These are phyloP conservation scores for Cladosporium sp. DNA, from an alignment of 2,329 filamentous ascomycete species.

Conservation along the genomic window DNA sequence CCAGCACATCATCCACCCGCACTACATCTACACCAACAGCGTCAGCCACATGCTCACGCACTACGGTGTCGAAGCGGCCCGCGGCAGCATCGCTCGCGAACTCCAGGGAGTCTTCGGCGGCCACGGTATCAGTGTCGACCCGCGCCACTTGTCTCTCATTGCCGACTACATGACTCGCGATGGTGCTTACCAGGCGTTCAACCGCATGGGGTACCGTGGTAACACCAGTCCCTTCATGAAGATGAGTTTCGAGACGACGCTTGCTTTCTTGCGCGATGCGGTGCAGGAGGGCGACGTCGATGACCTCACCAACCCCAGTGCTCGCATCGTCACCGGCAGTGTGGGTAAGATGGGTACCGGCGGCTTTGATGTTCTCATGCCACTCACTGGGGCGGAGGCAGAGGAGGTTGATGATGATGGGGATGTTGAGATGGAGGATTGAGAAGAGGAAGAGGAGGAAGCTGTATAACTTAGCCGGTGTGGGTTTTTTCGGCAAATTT, in stretches of 20 bases:
- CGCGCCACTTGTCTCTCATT: conserved; percentile 89
- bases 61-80: conserved; percentile 92
- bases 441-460: background rate
- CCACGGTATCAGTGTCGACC: conserved; percentile 90
- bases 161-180: conserved; percentile 97
- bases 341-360: conserved; percentile 83
- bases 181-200: conserved; percentile 87
- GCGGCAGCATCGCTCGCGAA: conserved; percentile 81
- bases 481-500: background rate
- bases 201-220: conserved; percentile 78
- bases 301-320: conserved; percentile 77
- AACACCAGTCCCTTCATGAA: conserved; percentile 92
- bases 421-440: conserved; percentile 23
- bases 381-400: background rate
- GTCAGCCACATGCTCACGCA: conserved; percentile 77
- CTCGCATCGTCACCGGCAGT: conserved; percentile 81
- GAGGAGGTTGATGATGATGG: conserved; percentile 8
- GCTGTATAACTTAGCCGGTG: conserved; percentile 2
- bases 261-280: conserved; percentile 88
- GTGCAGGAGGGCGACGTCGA: conserved; percentile 88
- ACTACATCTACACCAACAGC: conserved; percentile 86
- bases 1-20: conserved; percentile 77
- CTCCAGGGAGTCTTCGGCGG: conserved; percentile 79
- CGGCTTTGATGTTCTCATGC: conserved; percentile 73
- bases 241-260: conserved; percentile 98